phyloP scores from a whole-genome alignment of 495 filamentous ascomycete genomes.

The Jackrogersella minutella region DNA sequence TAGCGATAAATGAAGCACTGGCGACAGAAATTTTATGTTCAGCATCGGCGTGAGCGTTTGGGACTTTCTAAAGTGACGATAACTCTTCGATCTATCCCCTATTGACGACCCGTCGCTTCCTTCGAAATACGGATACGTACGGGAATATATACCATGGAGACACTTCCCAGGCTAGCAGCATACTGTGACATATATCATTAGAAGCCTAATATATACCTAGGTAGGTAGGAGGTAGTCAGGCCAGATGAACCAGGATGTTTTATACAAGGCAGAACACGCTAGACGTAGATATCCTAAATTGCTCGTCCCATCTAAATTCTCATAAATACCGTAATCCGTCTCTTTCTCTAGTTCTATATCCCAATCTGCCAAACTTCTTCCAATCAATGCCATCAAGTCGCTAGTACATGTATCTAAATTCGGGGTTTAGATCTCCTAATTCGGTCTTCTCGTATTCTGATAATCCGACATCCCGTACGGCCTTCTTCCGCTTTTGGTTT shows the following conservation, averaged over 20 bases:
- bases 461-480: constrained; percentile 59
- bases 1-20: no score
- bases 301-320: background rate
- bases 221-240: background rate
- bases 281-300: background rate
- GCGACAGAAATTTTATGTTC: no score
- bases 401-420: constrained; percentile 67
- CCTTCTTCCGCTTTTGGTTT: constrained; percentile 71
- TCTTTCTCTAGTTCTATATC: background rate
- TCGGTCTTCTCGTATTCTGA: constrained; percentile 79
- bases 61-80: background rate
- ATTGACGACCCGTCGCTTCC: background rate
- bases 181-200: background rate
- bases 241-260: background rate
- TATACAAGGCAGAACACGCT: background rate
- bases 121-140: background rate
- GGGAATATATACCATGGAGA: background rate
- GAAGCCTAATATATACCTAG: no score
- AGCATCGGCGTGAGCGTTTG: background rate
- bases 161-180: background rate
- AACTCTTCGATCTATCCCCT: background rate
- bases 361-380: background rate
- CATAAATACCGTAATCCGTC: background rate
- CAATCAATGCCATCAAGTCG: no score
- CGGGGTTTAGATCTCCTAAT: constrained; percentile 72